Conservation (phyloP, 192 early-diverging fungal species). For the Rhizophlyctis rosea region DNA sequence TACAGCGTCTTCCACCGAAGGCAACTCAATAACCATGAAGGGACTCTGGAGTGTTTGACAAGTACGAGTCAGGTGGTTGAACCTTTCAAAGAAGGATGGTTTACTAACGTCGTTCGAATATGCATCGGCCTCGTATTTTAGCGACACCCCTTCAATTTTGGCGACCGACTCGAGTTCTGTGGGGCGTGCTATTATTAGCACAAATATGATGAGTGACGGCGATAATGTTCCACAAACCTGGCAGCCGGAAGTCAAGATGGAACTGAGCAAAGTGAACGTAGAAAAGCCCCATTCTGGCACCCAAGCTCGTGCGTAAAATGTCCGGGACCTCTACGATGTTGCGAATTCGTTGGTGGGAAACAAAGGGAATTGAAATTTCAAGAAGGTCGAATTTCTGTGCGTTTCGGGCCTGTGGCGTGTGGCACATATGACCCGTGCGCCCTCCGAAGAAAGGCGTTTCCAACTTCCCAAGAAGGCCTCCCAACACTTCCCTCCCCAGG, state of each 20-base stretch:
- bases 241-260: constrained; percentile 49
- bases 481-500: too few species aligned
- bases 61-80: not conserved
- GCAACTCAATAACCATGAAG: constrained; percentile 75
- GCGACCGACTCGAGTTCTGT: constrained; percentile 83
- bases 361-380: too few species aligned
- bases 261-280: constrained; percentile 45
- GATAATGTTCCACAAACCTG: constrained; percentile 18
- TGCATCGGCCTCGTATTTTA: constrained; percentile 57
- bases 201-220: not conserved
- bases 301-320: too few species aligned
- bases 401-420: too few species aligned
- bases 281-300: too few species aligned
- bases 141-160: constrained; percentile 64
- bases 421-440: too few species aligned
- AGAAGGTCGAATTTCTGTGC: too few species aligned
- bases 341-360: too few species aligned
- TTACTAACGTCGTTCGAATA: constrained; percentile 61
- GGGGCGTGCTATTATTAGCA: not conserved
- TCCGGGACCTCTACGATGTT: too few species aligned
- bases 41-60: constrained; percentile 53
- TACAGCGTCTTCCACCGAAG: constrained; percentile 62
- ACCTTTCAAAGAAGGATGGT: not conserved
- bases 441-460: too few species aligned
- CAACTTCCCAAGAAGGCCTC: too few species aligned